phyloP scores from a whole-genome alignment of 257 asterid species.

The Scutellaria barbata region DNA sequence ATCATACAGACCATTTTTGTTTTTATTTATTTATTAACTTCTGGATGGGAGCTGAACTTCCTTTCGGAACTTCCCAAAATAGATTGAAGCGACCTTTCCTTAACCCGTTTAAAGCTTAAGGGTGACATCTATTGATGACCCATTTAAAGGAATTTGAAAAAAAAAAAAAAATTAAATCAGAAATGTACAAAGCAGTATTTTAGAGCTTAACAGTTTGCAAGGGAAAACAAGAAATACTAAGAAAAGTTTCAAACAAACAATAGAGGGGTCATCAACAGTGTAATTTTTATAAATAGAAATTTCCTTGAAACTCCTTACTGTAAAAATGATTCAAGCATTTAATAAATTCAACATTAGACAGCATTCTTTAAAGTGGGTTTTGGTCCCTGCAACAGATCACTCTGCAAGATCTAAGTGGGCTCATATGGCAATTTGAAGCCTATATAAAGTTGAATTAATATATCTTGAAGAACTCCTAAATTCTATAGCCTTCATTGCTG shows the following conservation, averaged over 20 bases:
- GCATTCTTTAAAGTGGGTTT: too few relatives aligned
- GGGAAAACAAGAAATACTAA: neutral
- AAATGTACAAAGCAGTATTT: neutral
- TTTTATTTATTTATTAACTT: neutral
- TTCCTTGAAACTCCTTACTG: neutral
- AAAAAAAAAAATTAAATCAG: neutral
- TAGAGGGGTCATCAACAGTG: neutral
- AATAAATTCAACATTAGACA: neutral
- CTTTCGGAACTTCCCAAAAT: neutral
- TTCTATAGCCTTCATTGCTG: too few relatives aligned
- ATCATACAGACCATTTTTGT: neutral
- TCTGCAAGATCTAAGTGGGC: neutral
- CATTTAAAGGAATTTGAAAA: neutral
- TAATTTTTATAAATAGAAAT: neutral
- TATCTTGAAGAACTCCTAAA: neutral
- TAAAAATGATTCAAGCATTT: neutral
- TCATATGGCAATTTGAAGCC: conserved; percentile 3
- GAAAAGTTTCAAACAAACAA: neutral
- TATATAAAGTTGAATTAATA: neutral
- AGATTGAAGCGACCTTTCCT: neutral
- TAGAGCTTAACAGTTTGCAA: neutral
- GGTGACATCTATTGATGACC: too few relatives aligned
- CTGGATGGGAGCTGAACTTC: neutral
- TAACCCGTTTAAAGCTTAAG: too few relatives aligned
- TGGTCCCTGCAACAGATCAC: conserved; percentile 9